A percentile compares a stretch with the other conserved stretches of the same genome.
phyloP scores from a whole-genome alignment of 352 stramenopile genomes.

The Globisporangium mamillatum region DNA sequence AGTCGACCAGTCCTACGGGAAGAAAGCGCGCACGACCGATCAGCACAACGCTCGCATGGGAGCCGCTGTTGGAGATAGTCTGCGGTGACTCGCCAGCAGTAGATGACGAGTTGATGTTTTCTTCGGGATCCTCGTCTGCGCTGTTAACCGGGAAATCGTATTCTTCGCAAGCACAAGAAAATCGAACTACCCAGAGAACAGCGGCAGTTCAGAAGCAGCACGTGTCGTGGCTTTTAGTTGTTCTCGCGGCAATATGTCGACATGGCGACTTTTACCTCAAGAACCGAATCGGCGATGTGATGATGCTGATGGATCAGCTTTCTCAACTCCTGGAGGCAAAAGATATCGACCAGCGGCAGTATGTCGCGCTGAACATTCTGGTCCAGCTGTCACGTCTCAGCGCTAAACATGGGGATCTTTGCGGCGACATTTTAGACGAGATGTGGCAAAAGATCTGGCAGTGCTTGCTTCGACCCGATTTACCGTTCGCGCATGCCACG shows the following conservation, averaged over 20 bases:
- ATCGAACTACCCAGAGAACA: constrained; percentile 19
- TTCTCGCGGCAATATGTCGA: constrained; percentile 42
- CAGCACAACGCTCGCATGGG: constrained; percentile 36
- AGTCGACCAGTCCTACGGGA: background rate
- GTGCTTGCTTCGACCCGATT: constrained; percentile 46
- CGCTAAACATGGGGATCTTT: constrained; percentile 28
- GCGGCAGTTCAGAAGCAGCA: constrained; percentile 33
- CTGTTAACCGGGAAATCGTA: background rate
- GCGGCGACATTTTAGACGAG: constrained; percentile 33
- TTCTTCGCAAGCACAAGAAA: constrained; percentile 20
- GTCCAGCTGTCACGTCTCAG: constrained; percentile 51
- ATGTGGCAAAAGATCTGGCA: constrained; percentile 46
- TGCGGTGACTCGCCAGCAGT: constrained; percentile 27
- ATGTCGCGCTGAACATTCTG: constrained; percentile 40
- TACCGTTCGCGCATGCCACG: constrained; percentile 48
- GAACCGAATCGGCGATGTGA: constrained; percentile 60
- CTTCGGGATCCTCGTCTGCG: constrained; percentile 19
- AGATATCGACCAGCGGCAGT: constrained; percentile 47
- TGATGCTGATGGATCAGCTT: constrained; percentile 50
- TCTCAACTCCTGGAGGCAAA: constrained; percentile 41
- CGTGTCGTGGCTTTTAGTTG: constrained; percentile 42
- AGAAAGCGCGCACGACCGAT: constrained; percentile 20
- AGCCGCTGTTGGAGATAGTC: constrained; percentile 41
- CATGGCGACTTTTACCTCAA: constrained; percentile 51
- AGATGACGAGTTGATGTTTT: constrained; percentile 17